A percentile compares a stretch with the other conserved stretches of the same genome.
phyloP scores from a whole-genome alignment of 306 rosid species.

The Vicia sativa region DNA sequence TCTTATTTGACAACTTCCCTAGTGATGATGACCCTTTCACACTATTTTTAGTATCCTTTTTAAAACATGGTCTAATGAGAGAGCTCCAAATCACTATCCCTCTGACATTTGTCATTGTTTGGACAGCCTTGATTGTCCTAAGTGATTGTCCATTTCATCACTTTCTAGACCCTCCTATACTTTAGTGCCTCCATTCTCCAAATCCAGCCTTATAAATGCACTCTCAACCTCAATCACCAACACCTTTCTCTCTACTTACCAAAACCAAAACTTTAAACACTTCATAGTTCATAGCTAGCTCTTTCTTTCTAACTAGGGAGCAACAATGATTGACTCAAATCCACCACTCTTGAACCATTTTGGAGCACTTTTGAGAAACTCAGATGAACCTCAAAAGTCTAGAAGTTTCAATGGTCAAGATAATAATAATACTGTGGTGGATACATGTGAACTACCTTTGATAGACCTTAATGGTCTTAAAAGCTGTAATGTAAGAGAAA shows the following conservation, averaged over 20 bases:
- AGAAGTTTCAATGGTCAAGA: conserved; percentile 24
- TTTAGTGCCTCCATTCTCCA: conserved; percentile 20
- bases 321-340: conserved; percentile 54
- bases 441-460: conserved; percentile 73
- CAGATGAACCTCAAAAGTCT: conserved; percentile 36
- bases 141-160: conserved; percentile 42
- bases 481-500: conserved; percentile 46
- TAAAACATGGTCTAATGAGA: conserved; percentile 39
- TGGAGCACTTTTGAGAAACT: conserved; percentile 48
- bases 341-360: conserved; percentile 78
- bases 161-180: conserved; percentile 30
- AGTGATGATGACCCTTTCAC: conserved; percentile 20
- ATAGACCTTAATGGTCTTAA: conserved; percentile 70
- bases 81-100: conserved; percentile 41
- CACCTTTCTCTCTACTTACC: conserved; percentile 34
- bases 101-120: conserved; percentile 67
- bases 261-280: neutral
- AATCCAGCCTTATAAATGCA: conserved; percentile 50
- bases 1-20: conserved; percentile 43
- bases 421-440: conserved; percentile 35
- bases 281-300: neutral
- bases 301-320: conserved; percentile 18
- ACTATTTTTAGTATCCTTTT: conserved; percentile 22
- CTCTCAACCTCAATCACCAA: conserved; percentile 30
- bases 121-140: conserved; percentile 53